Percentiles rank a stretch among this genome's conserved stretches.
These are phyloP conservation scores for Strobilomyces dryophilus DNA, from an alignment of 768 basidiomycete genomes.

Conservation along the genomic window DNA sequence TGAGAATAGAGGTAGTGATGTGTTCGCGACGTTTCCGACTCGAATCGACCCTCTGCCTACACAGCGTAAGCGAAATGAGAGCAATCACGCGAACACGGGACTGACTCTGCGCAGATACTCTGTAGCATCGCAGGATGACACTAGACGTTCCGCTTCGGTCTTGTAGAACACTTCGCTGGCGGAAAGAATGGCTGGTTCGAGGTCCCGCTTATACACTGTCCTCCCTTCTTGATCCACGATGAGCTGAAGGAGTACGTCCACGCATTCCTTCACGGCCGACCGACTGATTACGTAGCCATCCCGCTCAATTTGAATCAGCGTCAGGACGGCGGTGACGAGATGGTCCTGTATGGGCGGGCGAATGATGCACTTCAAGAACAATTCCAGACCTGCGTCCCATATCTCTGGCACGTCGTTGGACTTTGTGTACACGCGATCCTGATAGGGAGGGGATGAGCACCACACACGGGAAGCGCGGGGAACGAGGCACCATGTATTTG, in stretches of 20 bases:
- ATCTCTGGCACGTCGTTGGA: constrained; percentile 73
- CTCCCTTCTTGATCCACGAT: constrained; percentile 43
- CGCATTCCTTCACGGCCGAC: constrained; percentile 85
- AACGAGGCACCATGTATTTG: constrained; percentile 83
- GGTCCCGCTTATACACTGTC: constrained; percentile 75
- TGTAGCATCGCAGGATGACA: constrained; percentile 73
- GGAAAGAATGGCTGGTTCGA: constrained; percentile 77
- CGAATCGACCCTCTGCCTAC: constrained; percentile 77
- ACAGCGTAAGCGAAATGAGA: constrained; percentile 11
- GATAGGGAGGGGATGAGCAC: constrained; percentile 15
- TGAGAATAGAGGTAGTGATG: constrained; percentile 81
- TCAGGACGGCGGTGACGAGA: constrained; percentile 75
- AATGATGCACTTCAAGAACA: constrained; percentile 83
- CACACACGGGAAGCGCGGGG: not conserved
- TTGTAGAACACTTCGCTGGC: constrained; percentile 80
- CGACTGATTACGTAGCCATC: constrained; percentile 88
- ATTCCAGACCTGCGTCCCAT: constrained; percentile 72
- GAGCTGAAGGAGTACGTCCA: constrained; percentile 78
- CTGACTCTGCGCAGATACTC: constrained; percentile 78
- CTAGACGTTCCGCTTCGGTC: constrained; percentile 63
- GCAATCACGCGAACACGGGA: constrained; percentile 7
- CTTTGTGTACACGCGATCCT: constrained; percentile 91
- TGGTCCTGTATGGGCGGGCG: constrained; percentile 78
- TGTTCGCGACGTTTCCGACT: constrained; percentile 78
- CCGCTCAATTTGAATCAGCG: constrained; percentile 86